Evolutionary conservation across 1,284 basidiomycete genomes (phyloP).

Genomic region (Heterobasidion occidentale): DNA sequence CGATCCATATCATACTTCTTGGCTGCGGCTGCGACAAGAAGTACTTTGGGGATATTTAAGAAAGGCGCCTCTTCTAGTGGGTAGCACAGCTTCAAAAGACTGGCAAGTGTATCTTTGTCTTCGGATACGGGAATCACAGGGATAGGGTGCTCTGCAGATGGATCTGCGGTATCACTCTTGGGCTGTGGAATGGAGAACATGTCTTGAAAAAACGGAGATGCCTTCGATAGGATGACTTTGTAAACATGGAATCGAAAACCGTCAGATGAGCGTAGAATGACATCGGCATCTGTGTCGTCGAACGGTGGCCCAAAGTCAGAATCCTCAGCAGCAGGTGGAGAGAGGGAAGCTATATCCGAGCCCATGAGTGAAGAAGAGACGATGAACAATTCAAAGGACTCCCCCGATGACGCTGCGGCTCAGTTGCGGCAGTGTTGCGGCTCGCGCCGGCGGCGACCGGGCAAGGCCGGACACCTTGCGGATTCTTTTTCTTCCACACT

Average conservation of each 20-base stretch:
- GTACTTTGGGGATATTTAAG: neutral
- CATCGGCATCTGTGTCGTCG: slow-evolving; percentile 20
- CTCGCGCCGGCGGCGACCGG: too few species aligned
- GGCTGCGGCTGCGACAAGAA: neutral
- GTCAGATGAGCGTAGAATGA: slow-evolving; percentile 28
- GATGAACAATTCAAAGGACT: too few species aligned
- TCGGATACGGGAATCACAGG: slow-evolving; percentile 5
- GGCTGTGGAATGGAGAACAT: slow-evolving; percentile 20
- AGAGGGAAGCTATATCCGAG: too few species aligned
- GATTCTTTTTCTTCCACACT: too few species aligned
- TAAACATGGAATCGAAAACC: slow-evolving; percentile 24
- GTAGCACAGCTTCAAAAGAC: slow-evolving; percentile 8
- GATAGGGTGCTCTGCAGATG: too few species aligned
- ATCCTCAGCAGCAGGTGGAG: neutral
- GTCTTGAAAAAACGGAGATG: slow-evolving; percentile 27
- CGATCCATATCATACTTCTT: slow-evolving; percentile 8
- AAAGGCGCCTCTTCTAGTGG: neutral
- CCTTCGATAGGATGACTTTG: slow-evolving; percentile 23
- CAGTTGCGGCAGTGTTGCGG: too few species aligned
- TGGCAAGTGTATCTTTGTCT: neutral
- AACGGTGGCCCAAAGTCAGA: slow-evolving; percentile 1
- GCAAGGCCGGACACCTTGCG: too few species aligned
- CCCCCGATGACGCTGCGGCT: too few species aligned
- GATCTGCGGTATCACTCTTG: neutral
- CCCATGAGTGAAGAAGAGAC: neutral